These are phyloP conservation scores for Backusella tarrabulga DNA, from an alignment of 192 early-diverging fungal genomes.

Conservation along the genomic window DNA sequence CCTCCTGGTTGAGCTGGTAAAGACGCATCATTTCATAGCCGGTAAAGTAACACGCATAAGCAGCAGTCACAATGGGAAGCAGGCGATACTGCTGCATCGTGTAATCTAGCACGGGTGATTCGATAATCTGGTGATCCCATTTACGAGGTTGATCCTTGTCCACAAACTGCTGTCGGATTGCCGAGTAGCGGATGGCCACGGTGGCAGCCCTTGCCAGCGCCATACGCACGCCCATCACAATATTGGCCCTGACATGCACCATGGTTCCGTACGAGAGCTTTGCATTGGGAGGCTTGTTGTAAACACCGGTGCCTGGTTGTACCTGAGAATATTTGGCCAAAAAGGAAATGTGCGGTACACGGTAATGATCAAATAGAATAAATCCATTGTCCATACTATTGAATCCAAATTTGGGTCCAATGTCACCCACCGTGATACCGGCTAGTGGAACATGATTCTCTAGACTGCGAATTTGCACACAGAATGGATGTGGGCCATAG, in stretches of 20 bases:
- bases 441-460: slow-evolving; percentile 68
- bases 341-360: slow-evolving; percentile 76
- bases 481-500: slow-evolving; percentile 75
- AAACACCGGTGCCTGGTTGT: slow-evolving; percentile 61
- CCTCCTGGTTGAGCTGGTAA: slow-evolving; percentile 59
- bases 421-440: slow-evolving; percentile 80
- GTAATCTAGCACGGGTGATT: slow-evolving; percentile 75
- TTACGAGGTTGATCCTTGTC: slow-evolving; percentile 51
- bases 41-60: slow-evolving; percentile 73
- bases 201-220: slow-evolving; percentile 69
- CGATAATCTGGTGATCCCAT: slow-evolving; percentile 43
- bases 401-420: slow-evolving; percentile 88
- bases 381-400: slow-evolving; percentile 85
- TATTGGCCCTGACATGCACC: slow-evolving; percentile 76
- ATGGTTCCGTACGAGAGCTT: slow-evolving; percentile 87
- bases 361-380: slow-evolving; percentile 78
- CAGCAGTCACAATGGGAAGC: slow-evolving; percentile 67
- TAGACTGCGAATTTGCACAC: slow-evolving; percentile 77
- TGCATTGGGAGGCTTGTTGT: slow-evolving; percentile 70
- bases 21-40: slow-evolving; percentile 58
- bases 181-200: slow-evolving; percentile 69
- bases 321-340: slow-evolving; percentile 75
- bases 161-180: slow-evolving; percentile 69
- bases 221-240: slow-evolving; percentile 60
- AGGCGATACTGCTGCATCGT: slow-evolving; percentile 77